phyloP scores from a whole-genome alignment of 352 stramenopile species.

The Phytophthora cryptogea region DNA sequence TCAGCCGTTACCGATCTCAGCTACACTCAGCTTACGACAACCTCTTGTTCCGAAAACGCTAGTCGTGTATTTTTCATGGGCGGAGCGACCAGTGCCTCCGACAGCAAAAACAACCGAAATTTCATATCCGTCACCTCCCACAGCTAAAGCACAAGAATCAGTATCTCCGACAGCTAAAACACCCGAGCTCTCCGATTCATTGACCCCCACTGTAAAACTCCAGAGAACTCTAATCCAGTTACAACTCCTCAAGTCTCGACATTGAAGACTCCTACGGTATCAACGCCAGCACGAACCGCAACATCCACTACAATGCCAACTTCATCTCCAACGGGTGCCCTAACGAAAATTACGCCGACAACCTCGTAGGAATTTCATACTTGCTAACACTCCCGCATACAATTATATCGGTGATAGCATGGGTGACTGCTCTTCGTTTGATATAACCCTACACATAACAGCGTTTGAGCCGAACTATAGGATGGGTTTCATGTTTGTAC shows the following conservation, averaged over 20 bases:
- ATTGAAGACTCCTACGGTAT: not conserved
- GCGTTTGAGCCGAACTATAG: too few relatives aligned
- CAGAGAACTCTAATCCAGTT: not conserved
- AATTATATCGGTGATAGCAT: not conserved
- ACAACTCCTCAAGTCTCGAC: not conserved
- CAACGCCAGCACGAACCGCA: not conserved
- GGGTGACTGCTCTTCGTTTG: not conserved
- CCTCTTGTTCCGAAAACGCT: not conserved
- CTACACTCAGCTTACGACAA: slow-evolving; percentile 2
- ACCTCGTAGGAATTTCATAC: not conserved
- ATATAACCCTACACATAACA: too few relatives aligned
- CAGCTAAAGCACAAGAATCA: not conserved
- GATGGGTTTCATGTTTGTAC: too few relatives aligned
- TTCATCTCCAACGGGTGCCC: not conserved
- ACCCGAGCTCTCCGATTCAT: not conserved
- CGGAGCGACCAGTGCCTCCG: not conserved
- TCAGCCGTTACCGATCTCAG: not conserved
- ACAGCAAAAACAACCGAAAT: not conserved
- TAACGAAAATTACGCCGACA: not conserved
- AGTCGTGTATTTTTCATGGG: slow-evolving; percentile 6
- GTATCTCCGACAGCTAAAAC: too few relatives aligned
- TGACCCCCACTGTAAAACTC: not conserved
- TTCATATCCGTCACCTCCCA: not conserved
- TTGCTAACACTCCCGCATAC: not conserved
- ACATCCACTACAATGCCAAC: not conserved